Evolutionary conservation across 805 yeast species (phyloP).

Genomic region (Barnettozyma wickerhamii): DNA sequence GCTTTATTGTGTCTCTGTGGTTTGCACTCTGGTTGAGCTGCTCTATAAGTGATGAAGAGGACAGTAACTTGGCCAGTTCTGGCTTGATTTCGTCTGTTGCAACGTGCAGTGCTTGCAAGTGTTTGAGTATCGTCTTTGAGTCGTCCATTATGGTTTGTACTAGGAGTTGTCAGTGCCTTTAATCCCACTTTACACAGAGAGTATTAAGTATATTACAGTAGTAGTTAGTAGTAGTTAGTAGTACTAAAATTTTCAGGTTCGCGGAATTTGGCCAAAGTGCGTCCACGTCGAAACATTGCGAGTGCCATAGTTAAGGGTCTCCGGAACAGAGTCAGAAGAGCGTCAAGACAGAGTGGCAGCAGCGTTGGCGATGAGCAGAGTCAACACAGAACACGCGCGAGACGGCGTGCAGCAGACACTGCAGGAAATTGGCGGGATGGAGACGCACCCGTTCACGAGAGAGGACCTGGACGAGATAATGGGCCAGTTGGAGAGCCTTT

Average conservation of each 20-base stretch:
- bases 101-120: constrained; percentile 34
- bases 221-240: too few relatives aligned
- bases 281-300: not conserved
- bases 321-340: too few relatives aligned
- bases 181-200: too few relatives aligned
- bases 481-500: constrained; percentile 2
- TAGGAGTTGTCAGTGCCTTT: too few relatives aligned
- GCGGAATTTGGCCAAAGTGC: not conserved
- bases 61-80: constrained; percentile 33
- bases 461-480: constrained; percentile 9
- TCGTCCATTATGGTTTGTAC: constrained; percentile 54
- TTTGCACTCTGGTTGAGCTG: constrained; percentile 1
- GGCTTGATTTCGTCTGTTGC: constrained; percentile 34
- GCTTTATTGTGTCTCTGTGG: constrained; percentile 5
- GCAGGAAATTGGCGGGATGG: not conserved
- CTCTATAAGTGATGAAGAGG: constrained; percentile 28
- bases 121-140: constrained; percentile 29
- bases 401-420: not conserved
- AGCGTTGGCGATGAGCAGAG: not conserved
- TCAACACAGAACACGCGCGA: not conserved
- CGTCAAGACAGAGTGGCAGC: too few relatives aligned
- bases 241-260: not conserved
- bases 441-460: not conserved
- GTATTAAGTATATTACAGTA: not conserved
- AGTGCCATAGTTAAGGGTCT: too few relatives aligned